Percentiles rank a stretch among this genome's conserved stretches.
These are phyloP conservation scores for Pleurotus eryngii DNA, from an alignment of 768 basidiomycete genomes.

Conservation along the genomic window DNA sequence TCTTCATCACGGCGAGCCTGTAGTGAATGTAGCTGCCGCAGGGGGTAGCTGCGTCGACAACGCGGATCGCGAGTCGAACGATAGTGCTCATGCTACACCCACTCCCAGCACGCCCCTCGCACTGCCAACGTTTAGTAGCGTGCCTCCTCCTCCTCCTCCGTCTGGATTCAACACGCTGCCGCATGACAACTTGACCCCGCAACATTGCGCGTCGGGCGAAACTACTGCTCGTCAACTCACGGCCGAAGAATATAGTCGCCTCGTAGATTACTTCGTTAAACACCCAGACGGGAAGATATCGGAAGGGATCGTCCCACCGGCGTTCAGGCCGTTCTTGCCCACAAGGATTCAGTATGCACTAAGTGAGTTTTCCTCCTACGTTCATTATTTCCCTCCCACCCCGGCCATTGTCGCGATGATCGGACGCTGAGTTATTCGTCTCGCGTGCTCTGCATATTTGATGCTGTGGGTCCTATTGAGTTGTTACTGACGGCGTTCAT, in stretches of 20 bases:
- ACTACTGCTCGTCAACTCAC: constrained; percentile 55
- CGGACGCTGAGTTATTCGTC: no score
- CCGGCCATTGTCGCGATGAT: no score
- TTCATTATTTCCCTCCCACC: background rate
- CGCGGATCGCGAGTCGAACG: background rate
- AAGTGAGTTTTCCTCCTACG: constrained; percentile 43
- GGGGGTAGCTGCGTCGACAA: background rate
- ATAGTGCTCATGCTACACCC: background rate
- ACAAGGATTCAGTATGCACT: constrained; percentile 82
- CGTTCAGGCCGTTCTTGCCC: constrained; percentile 81
- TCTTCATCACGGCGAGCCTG: constrained; percentile 64
- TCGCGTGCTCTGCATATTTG: no score
- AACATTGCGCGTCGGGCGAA: constrained; percentile 15
- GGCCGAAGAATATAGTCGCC: constrained; percentile 67
- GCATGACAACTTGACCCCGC: no score
- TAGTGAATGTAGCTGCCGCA: background rate
- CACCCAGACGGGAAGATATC: constrained; percentile 85
- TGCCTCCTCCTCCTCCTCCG: background rate
- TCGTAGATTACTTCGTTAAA: constrained; percentile 75
- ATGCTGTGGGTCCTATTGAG: no score
- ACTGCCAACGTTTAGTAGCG: background rate
- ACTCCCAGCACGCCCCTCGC: background rate
- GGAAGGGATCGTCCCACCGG: constrained; percentile 82
- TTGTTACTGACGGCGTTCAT: background rate
- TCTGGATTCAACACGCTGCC: background rate